phyloP scores from a whole-genome alignment of 1,139 yeast species.

The Suhomyces atakaporum region DNA sequence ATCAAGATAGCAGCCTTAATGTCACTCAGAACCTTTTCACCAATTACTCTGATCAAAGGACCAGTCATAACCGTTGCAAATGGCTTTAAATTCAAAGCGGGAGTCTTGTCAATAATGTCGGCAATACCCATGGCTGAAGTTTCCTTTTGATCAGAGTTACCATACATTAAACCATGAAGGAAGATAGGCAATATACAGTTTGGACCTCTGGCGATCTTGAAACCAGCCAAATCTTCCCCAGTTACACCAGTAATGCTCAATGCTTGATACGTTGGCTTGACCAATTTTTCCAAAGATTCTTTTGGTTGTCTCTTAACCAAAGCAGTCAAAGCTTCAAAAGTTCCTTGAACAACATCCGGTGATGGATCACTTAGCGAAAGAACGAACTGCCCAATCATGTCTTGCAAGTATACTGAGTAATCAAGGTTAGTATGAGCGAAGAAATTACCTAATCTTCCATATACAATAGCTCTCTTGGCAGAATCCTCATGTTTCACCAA shows the following conservation, averaged over 20 bases:
- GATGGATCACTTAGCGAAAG: slow-evolving; percentile 73
- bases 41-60: slow-evolving; percentile 96
- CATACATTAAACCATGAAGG: slow-evolving; percentile 95
- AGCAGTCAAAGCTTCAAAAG: slow-evolving; percentile 67
- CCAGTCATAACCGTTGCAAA: slow-evolving; percentile 95
- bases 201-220: slow-evolving; percentile 82
- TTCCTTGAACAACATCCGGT: slow-evolving; percentile 61
- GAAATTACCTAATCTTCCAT: slow-evolving; percentile 70
- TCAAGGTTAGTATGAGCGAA: slow-evolving; percentile 68
- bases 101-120: slow-evolving; percentile 82
- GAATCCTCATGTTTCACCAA: slow-evolving; percentile 78
- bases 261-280: slow-evolving; percentile 76
- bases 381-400: slow-evolving; percentile 72
- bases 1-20: slow-evolving; percentile 88
- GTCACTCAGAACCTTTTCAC: slow-evolving; percentile 89
- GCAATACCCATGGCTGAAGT: slow-evolving; percentile 87
- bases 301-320: slow-evolving; percentile 73
- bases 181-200: slow-evolving; percentile 86
- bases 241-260: slow-evolving; percentile 64
- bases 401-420: slow-evolving; percentile 71
- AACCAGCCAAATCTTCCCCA: slow-evolving; percentile 73
- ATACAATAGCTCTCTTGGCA: slow-evolving; percentile 64
- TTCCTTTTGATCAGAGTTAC: slow-evolving; percentile 81
- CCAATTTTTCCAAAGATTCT: slow-evolving; percentile 73
- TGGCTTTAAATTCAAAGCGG: slow-evolving; percentile 76